A percentile compares a stretch with the other conserved stretches of the same genome.
These are phyloP conservation scores for Mortierella alpina DNA, from an alignment of 192 early-diverging fungal species.

Conservation along the genomic window DNA sequence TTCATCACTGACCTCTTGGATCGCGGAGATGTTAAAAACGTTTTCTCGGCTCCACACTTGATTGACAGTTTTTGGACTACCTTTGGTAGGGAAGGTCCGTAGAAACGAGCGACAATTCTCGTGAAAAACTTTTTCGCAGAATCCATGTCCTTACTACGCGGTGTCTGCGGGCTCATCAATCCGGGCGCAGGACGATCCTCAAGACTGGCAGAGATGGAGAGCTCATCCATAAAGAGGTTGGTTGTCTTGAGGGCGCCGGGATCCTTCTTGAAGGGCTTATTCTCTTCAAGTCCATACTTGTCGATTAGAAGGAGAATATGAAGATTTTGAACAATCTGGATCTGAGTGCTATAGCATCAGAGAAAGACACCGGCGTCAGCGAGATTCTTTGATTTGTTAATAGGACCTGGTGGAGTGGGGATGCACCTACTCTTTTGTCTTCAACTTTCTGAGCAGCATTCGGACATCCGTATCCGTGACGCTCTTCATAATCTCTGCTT, in stretches of 20 bases:
- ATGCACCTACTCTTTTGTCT: conserved; percentile 47
- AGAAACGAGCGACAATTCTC: conserved; percentile 25
- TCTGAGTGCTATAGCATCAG: conserved; percentile 26
- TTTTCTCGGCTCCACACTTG: conserved; percentile 39
- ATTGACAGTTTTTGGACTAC: conserved; percentile 27
- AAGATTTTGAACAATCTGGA: conserved; percentile 46
- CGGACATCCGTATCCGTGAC: conserved; percentile 28
- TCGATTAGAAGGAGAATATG: conserved; percentile 38
- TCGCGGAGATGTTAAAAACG: conserved; percentile 22
- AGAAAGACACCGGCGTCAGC: neutral
- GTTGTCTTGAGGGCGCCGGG: conserved; percentile 32
- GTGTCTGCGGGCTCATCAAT: conserved; percentile 40
- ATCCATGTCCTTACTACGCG: conserved; percentile 42
- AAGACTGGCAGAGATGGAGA: conserved; percentile 31
- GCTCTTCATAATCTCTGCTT: conserved; percentile 12
- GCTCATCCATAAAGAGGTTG: conserved; percentile 41
- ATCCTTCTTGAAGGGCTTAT: conserved; percentile 51
- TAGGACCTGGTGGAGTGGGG: neutral
- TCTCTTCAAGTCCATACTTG: conserved; percentile 43
- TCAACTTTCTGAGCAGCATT: conserved; percentile 13
- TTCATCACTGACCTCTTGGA: conserved; percentile 16
- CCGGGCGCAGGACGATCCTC: conserved; percentile 26
- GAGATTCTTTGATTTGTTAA: neutral
- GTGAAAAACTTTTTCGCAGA: conserved; percentile 46
- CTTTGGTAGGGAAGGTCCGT: conserved; percentile 28